Conservation (phyloP, 441 rosid genomes). For the Eruca vesicaria region DNA sequence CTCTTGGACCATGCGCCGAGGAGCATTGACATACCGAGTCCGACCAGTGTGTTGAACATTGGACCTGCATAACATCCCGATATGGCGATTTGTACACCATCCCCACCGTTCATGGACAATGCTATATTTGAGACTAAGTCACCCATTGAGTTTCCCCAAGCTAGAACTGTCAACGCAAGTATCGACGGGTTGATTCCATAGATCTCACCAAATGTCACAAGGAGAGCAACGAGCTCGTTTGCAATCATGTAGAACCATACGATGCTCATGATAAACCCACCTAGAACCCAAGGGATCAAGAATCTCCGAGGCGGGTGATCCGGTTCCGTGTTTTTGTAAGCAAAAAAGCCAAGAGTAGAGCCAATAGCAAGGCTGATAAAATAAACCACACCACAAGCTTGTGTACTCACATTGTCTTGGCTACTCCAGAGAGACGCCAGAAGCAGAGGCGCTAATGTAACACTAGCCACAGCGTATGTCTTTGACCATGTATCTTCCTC, state of each 20-base stretch:
- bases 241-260: slow-evolving; percentile 90
- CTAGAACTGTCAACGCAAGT: slow-evolving; percentile 75
- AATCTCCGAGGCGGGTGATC: slow-evolving; percentile 74
- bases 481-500: slow-evolving; percentile 76
- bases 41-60: slow-evolving; percentile 82
- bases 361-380: slow-evolving; percentile 48
- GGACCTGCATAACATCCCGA: slow-evolving; percentile 95
- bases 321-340: slow-evolving; percentile 42
- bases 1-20: slow-evolving; percentile 74
- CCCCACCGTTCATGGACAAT: slow-evolving; percentile 67
- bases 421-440: slow-evolving; percentile 59
- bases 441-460: slow-evolving; percentile 64
- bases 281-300: slow-evolving; percentile 72
- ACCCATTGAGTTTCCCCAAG: slow-evolving; percentile 98
- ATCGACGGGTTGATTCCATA: slow-evolving; percentile 77
- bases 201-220: slow-evolving; percentile 63
- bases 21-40: slow-evolving; percentile 69
- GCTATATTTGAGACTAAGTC: slow-evolving; percentile 79
- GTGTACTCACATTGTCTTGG: slow-evolving; percentile 43
- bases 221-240: slow-evolving; percentile 74
- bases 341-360: slow-evolving; percentile 50
- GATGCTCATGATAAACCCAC: slow-evolving; percentile 82
- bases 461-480: slow-evolving; percentile 68
- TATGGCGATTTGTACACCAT: slow-evolving; percentile 71
- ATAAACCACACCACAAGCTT: slow-evolving; percentile 41